Conservation (phyloP, 495 filamentous ascomycete species). For the Penicillium canariense region DNA sequence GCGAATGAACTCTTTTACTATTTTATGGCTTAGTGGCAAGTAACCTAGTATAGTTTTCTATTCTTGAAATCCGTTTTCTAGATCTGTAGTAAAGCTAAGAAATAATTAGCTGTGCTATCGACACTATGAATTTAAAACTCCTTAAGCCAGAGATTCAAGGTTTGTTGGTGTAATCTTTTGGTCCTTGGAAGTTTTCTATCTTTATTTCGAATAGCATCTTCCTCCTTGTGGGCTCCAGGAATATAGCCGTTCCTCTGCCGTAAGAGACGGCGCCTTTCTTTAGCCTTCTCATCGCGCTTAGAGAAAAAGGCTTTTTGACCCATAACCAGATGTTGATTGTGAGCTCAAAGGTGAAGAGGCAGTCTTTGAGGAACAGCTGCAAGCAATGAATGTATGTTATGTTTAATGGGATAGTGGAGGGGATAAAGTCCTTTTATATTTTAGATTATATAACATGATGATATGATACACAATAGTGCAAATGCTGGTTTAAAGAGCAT, state of each 20-base stretch:
- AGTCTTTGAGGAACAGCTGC: not conserved
- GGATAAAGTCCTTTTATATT: not conserved
- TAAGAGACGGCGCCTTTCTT: slow-evolving; percentile 6
- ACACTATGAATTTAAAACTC: not conserved
- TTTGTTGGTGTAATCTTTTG: not conserved
- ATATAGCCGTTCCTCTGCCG: slow-evolving; percentile 6
- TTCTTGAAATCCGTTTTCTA: too few relatives aligned
- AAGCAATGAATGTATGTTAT: not conserved
- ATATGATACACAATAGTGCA: not conserved
- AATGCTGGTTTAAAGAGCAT: not conserved
- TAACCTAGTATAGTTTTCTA: too few relatives aligned
- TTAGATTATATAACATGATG: not conserved
- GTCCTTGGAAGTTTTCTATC: slow-evolving; percentile 6
- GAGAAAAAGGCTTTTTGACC: not conserved
- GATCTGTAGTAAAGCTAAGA: too few relatives aligned
- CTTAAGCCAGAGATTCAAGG: slow-evolving; percentile 5
- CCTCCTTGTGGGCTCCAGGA: slow-evolving; percentile 4
- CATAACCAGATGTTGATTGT: not conserved
- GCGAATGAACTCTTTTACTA: too few relatives aligned
- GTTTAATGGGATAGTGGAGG: too few relatives aligned
- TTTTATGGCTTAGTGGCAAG: too few relatives aligned
- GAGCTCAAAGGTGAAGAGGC: not conserved
- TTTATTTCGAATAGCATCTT: slow-evolving; percentile 11
- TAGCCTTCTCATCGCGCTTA: not conserved
- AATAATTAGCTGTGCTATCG: too few relatives aligned